phyloP scores from a whole-genome alignment of 2,329 filamentous ascomycete genomes.

The Plenodomus biglobosus region DNA sequence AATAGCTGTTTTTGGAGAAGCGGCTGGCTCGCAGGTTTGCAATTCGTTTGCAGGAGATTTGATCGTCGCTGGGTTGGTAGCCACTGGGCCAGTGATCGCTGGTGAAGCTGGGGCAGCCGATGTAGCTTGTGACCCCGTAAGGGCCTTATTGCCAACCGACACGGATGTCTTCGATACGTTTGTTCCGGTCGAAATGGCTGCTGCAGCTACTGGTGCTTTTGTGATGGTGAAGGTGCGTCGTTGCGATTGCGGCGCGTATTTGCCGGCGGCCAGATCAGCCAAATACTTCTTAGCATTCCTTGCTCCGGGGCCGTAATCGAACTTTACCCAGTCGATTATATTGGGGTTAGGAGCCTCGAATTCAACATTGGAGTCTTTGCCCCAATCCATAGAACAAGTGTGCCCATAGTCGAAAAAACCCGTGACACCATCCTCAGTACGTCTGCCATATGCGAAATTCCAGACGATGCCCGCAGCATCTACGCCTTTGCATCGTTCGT shows the following conservation, averaged over 20 bases:
- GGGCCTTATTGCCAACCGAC: too few relatives aligned
- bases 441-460: constrained; percentile 1
- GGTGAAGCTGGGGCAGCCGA: not conserved
- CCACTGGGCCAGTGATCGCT: too few relatives aligned
- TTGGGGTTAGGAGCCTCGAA: not conserved
- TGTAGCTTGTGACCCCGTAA: not conserved
- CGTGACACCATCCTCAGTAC: constrained; percentile 1
- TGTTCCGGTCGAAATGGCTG: not conserved
- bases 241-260: not conserved
- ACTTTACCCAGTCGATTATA: constrained; percentile 4
- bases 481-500: not conserved
- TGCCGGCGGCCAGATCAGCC: not conserved
- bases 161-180: not conserved
- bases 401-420: constrained; percentile 8
- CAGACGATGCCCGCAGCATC: not conserved
- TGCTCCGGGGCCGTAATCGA: constrained; percentile 3
- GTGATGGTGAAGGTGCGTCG: not conserved
- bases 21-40: too few relatives aligned
- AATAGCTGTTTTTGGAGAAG: too few relatives aligned
- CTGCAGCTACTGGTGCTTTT: not conserved
- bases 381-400: constrained; percentile 7
- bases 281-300: not conserved
- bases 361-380: not conserved
- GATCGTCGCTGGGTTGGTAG: too few relatives aligned
- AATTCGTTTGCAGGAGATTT: too few relatives aligned